These are phyloP conservation scores for Fusarium decemcellulare DNA, from an alignment of 2,329 filamentous ascomycete species.

Conservation along the genomic window DNA sequence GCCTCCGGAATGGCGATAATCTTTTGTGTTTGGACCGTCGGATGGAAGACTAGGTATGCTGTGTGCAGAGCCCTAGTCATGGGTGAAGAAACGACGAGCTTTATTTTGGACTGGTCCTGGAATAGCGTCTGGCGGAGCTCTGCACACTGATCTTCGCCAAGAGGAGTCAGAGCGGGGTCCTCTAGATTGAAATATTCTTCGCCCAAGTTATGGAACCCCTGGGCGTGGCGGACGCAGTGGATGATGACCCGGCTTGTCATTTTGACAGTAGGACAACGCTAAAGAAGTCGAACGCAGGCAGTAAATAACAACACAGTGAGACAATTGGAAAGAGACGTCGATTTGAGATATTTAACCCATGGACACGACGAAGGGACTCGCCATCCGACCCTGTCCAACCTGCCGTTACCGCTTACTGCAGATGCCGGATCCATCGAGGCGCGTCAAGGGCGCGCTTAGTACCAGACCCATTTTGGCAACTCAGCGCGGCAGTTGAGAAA, in stretches of 20 bases:
- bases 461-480: slow-evolving; percentile 22
- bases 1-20: slow-evolving; percentile 37
- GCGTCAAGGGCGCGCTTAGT: slow-evolving; percentile 15
- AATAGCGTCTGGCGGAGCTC: slow-evolving; percentile 33
- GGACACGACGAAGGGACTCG: not conserved
- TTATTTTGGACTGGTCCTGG: slow-evolving; percentile 35
- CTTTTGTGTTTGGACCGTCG: slow-evolving; percentile 19
- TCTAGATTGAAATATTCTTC: slow-evolving; percentile 35
- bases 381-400: slow-evolving; percentile 4
- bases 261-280: not conserved
- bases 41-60: slow-evolving; percentile 20
- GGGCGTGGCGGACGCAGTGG: slow-evolving; percentile 33
- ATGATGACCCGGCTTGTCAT: slow-evolving; percentile 31
- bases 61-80: slow-evolving; percentile 34
- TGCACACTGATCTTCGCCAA: slow-evolving; percentile 32
- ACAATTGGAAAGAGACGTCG: not conserved
- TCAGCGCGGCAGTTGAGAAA: slow-evolving; percentile 27
- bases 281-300: not conserved
- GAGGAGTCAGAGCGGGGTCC: slow-evolving; percentile 35
- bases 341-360: not conserved
- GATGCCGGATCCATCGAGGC: slow-evolving; percentile 16
- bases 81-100: slow-evolving; percentile 30
- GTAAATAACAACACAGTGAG: not conserved
- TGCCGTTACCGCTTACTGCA: slow-evolving; percentile 17
- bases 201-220: slow-evolving; percentile 37